Base-by-base conservation (phyloP, 2,329 filamentous ascomycete genomes). In the Fusarium sp. region DNA sequence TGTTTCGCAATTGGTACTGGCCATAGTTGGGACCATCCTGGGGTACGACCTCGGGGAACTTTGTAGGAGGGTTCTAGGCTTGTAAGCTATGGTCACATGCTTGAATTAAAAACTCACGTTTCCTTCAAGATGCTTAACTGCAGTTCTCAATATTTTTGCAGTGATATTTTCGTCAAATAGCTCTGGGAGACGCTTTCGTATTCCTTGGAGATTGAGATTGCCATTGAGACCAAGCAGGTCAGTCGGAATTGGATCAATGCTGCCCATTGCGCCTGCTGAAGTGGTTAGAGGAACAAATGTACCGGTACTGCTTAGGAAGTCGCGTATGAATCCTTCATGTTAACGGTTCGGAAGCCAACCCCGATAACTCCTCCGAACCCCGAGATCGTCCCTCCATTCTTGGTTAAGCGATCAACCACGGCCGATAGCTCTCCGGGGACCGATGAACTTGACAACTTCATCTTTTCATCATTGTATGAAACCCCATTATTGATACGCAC, bases 1-100 rank as follows among this genome's bases (percentile, higher is more conserved):
- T 75, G 27, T 82, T 78, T 3, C 80, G 76, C 25, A 77, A 67
- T 11, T 75, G 59, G 62, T 82, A 83, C n/a, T 64, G 70, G 1
- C 81, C 81, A 3, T 66, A 69, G 3, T 74, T 54, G 6, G 54
- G 35, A 0, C 82, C 81, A 2, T 66, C 64, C 58, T 80, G 79
- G 1, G 80, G 80, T 2, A 83, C 79, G 20, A 70, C 77, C 61
- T 84, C 81, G 5, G 82, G 82, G 58, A 39, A 73, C 0, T 64
- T 64, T 5, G 71, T 32, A 0, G 54, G 54, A 18, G 54, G 54
- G 20, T 57, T 57, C 54, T 57, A 39, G 20, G 20, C 16, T 25
- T 37, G 14, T 57, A 25, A 57, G 54, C 54, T 37, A 30, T 16
- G 5, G 34, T 39, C 13, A 23, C 8, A 11, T 14, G 5, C 20